Evolutionary conservation across 768 basidiomycete genomes (phyloP).

Genomic region (Kwoniella shandongensis): DNA sequence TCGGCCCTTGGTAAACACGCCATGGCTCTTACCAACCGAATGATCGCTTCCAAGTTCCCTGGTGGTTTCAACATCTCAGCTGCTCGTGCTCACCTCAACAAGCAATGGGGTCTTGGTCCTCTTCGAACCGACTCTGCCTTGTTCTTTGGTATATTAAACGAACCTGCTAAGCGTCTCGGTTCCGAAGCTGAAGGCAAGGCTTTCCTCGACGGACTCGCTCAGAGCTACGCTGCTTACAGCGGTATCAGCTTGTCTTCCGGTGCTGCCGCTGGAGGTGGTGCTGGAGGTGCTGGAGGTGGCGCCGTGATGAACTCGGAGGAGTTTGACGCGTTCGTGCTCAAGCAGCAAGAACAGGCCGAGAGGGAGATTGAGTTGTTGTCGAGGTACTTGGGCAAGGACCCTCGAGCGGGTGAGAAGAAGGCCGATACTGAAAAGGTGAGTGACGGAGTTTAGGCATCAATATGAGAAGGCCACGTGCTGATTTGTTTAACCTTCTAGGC

Average conservation of each 20-base stretch:
- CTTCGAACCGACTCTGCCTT: constrained; percentile 85
- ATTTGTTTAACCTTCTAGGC: constrained; percentile 22
- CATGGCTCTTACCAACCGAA: constrained; percentile 80
- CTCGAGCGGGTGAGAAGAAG: constrained; percentile 84
- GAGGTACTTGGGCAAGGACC: constrained; percentile 92
- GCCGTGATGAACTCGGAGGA: constrained; percentile 96
- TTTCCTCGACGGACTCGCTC: constrained; percentile 84
- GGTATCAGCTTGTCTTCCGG: constrained; percentile 79
- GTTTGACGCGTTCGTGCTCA: constrained; percentile 91
- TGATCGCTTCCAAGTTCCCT: constrained; percentile 95
- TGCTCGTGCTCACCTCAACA: constrained; percentile 82
- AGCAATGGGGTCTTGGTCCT: constrained; percentile 93
- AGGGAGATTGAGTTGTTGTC: constrained; percentile 95
- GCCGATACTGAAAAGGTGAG: constrained; percentile 83
- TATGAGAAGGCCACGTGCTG: constrained; percentile 6
- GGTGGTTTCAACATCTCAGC: constrained; percentile 95
- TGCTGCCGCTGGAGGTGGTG: constrained; percentile 62
- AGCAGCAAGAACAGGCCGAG: constrained; percentile 85
- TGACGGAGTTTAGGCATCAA: constrained; percentile 41
- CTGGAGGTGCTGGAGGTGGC: constrained; percentile 64
- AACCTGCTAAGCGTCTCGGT: constrained; percentile 87
- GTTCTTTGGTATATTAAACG: constrained; percentile 84
- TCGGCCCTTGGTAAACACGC: constrained; percentile 86
- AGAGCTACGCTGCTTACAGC: constrained; percentile 79
- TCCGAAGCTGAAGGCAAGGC: constrained; percentile 89